These are phyloP conservation scores for Angomonas ambiguus DNA, from an alignment of 208 protist species.

Conservation along the genomic window DNA sequence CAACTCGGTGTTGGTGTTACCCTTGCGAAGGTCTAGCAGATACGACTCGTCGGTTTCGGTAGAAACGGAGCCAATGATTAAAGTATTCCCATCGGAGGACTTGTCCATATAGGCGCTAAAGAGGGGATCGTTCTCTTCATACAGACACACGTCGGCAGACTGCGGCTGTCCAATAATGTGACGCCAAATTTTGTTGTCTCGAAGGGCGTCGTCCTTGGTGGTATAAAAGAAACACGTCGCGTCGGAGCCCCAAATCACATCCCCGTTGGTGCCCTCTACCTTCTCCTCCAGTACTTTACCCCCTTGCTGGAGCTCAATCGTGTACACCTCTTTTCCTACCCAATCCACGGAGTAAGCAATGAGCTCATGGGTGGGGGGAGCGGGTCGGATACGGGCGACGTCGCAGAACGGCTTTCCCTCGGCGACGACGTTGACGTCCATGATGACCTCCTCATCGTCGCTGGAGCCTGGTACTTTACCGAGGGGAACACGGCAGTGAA, in stretches of 20 bases:
- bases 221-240: constrained; percentile 76
- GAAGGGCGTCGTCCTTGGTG: constrained; percentile 72
- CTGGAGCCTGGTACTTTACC: constrained; percentile 26
- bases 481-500: constrained; percentile 71
- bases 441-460: constrained; percentile 64
- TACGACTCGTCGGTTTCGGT: constrained; percentile 77
- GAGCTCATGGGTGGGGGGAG: constrained; percentile 52
- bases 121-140: constrained; percentile 70
- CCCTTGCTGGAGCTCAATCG: constrained; percentile 47
- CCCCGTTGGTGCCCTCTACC: constrained; percentile 67
- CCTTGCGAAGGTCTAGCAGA: constrained; percentile 70
- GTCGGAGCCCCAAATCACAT: constrained; percentile 65
- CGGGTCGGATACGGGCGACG: constrained; percentile 44
- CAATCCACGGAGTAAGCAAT: constrained; percentile 84
- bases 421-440: constrained; percentile 81
- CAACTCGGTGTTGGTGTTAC: constrained; percentile 40
- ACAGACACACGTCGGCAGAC: constrained; percentile 71
- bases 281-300: constrained; percentile 29
- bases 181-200: constrained; percentile 83
- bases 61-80: constrained; percentile 54
- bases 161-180: constrained; percentile 72
- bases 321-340: constrained; percentile 82
- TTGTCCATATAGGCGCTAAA: constrained; percentile 59
- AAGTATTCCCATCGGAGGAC: constrained; percentile 56
- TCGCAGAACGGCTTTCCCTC: constrained; percentile 80